Evolutionary conservation across 2,329 filamentous ascomycete species (phyloP).

Genomic region (Calonectria crousiana): DNA sequence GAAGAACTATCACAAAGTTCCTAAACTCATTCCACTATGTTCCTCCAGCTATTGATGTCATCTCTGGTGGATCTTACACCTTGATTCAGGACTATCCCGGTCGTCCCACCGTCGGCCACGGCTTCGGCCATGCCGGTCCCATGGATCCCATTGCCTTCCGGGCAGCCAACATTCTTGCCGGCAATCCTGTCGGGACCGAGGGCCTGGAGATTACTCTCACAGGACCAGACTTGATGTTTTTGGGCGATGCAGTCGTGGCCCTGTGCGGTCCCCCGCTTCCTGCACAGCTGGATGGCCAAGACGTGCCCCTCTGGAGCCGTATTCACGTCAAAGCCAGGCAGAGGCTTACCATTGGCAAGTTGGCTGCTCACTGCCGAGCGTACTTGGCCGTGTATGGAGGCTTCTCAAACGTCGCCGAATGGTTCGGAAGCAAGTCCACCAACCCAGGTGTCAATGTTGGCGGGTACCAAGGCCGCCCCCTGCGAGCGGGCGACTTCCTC

Average conservation of each 20-base stretch:
- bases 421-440: slow-evolving; percentile 71
- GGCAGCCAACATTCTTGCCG: slow-evolving; percentile 70
- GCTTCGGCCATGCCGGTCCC: slow-evolving; percentile 70
- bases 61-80: slow-evolving; percentile 68
- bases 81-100: slow-evolving; percentile 70
- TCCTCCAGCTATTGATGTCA: slow-evolving; percentile 61
- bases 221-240: slow-evolving; percentile 69
- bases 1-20: slow-evolving; percentile 69
- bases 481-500: slow-evolving; percentile 54
- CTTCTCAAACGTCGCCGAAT: slow-evolving; percentile 60
- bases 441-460: slow-evolving; percentile 69
- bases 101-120: slow-evolving; percentile 66
- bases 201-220: slow-evolving; percentile 70
- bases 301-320: slow-evolving; percentile 67
- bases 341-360: slow-evolving; percentile 65
- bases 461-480: slow-evolving; percentile 69
- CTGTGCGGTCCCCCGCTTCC: slow-evolving; percentile 68
- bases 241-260: slow-evolving; percentile 65
- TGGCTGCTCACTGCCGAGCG: slow-evolving; percentile 60
- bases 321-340: slow-evolving; percentile 61
- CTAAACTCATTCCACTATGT: slow-evolving; percentile 63
- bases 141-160: slow-evolving; percentile 72
- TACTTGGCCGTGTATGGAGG: slow-evolving; percentile 65
- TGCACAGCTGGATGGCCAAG: slow-evolving; percentile 60
- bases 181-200: slow-evolving; percentile 64